Evolutionary conservation across 306 rosid species (phyloP).

Genomic region (Luffa acutangula): DNA sequence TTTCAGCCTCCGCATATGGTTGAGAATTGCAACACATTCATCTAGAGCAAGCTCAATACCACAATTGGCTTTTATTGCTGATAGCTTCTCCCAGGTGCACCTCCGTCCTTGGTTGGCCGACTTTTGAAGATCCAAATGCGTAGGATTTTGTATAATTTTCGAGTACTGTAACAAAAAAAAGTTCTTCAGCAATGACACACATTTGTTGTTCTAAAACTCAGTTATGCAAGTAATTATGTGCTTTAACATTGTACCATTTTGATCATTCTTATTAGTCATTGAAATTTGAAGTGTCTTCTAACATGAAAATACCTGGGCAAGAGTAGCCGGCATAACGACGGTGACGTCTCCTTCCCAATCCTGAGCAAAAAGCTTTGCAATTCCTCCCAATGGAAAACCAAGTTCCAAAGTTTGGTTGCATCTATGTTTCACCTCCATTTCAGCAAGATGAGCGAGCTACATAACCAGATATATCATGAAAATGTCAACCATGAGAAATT

Average conservation of each 20-base stretch:
- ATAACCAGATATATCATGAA: slow-evolving; percentile 5
- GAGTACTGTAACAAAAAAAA: slow-evolving; percentile 41
- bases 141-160: slow-evolving; percentile 83
- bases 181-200: background rate
- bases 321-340: slow-evolving; percentile 94
- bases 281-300: background rate
- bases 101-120: slow-evolving; percentile 96
- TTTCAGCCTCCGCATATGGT: slow-evolving; percentile 78
- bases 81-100: slow-evolving; percentile 97
- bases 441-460: slow-evolving; percentile 93
- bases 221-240: background rate
- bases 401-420: slow-evolving; percentile 81
- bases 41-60: slow-evolving; percentile 91
- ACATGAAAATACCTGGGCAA: slow-evolving; percentile 60
- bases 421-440: slow-evolving; percentile 96
- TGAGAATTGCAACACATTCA: slow-evolving; percentile 80
- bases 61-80: slow-evolving; percentile 91
- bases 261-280: background rate
- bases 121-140: slow-evolving; percentile 84
- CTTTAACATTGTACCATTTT: background rate
- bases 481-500: background rate
- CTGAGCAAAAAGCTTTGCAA: slow-evolving; percentile 90
- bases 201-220: background rate
- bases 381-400: slow-evolving; percentile 87
- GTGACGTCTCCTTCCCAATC: slow-evolving; percentile 99